A percentile compares a stretch with the other conserved stretches of the same genome.
Evolutionary conservation across 2,329 filamentous ascomycete species (phyloP).

Genomic region (Hypoxylon sp.): DNA sequence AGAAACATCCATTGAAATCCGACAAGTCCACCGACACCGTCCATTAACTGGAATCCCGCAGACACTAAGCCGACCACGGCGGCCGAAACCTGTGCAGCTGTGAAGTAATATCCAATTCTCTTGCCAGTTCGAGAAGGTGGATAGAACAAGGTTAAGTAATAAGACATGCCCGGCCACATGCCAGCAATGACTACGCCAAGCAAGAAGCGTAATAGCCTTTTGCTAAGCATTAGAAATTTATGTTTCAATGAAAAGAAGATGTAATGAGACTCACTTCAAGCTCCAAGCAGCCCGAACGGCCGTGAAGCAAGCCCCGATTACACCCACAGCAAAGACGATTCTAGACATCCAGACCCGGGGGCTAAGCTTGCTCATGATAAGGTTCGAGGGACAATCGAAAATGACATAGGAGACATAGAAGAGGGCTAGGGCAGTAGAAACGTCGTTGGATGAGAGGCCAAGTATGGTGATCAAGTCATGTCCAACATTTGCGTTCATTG

Average conservation of each 20-base stretch:
- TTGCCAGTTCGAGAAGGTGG: slow-evolving; percentile 88
- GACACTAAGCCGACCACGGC: slow-evolving; percentile 91
- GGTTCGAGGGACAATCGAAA: slow-evolving; percentile 89
- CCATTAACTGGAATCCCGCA: slow-evolving; percentile 93
- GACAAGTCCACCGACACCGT: slow-evolving; percentile 80
- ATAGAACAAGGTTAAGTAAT: slow-evolving; percentile 93
- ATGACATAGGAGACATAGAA: slow-evolving; percentile 95
- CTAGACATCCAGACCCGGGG: slow-evolving; percentile 93
- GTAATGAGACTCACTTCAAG: slow-evolving; percentile 72
- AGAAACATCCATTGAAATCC: slow-evolving; percentile 96
- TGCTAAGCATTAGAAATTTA: slow-evolving; percentile 31
- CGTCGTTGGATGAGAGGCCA: slow-evolving; percentile 78
- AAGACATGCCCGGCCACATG: slow-evolving; percentile 96
- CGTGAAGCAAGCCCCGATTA: slow-evolving; percentile 87
- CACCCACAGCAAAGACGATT: slow-evolving; percentile 88
- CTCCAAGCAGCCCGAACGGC: slow-evolving; percentile 88
- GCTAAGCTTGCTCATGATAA: slow-evolving; percentile 87
- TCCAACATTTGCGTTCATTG: slow-evolving; percentile 81
- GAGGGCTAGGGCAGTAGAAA: slow-evolving; percentile 85
- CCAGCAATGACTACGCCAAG: slow-evolving; percentile 90
- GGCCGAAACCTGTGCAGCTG: slow-evolving; percentile 88
- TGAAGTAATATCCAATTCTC: slow-evolving; percentile 91
- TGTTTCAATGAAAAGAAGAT: not conserved
- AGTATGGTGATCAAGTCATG: slow-evolving; percentile 84
- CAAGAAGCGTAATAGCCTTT: slow-evolving; percentile 81